Conservation (phyloP, 306 rosid genomes). For the Elaeagnus macrophylla region DNA sequence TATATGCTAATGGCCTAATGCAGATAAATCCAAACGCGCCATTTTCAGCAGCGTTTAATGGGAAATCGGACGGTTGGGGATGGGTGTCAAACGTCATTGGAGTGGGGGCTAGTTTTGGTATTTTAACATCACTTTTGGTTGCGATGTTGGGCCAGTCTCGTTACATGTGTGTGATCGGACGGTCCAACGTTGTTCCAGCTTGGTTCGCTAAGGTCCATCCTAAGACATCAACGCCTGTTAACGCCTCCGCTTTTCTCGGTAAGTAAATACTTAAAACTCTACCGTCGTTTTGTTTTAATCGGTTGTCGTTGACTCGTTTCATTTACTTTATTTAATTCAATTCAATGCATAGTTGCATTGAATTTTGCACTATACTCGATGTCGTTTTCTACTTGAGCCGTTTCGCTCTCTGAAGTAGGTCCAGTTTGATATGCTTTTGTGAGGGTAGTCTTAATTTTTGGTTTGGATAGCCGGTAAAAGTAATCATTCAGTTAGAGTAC, state of each 20-base stretch:
- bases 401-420: no score
- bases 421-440: no score
- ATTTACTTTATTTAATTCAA: background rate
- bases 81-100: conserved; percentile 84
- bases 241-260: conserved; percentile 96
- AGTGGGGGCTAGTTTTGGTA: conserved; percentile 82
- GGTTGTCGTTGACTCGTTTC: background rate
- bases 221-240: conserved; percentile 73
- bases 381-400: no score
- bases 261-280: background rate
- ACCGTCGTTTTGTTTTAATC: background rate
- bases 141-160: conserved; percentile 96
- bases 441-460: no score
- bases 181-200: conserved; percentile 75
- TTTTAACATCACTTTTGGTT: conserved; percentile 79
- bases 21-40: conserved; percentile 74
- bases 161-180: conserved; percentile 93
- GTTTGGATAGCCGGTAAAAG: no score
- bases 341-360: no score
- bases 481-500: no score
- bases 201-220: conserved; percentile 98
- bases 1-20: background rate
- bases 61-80: conserved; percentile 54
- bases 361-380: no score
- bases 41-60: conserved; percentile 64